Evolutionary conservation across 2,329 filamentous ascomycete genomes (phyloP).

Genomic region (Fusarium napiforme): DNA sequence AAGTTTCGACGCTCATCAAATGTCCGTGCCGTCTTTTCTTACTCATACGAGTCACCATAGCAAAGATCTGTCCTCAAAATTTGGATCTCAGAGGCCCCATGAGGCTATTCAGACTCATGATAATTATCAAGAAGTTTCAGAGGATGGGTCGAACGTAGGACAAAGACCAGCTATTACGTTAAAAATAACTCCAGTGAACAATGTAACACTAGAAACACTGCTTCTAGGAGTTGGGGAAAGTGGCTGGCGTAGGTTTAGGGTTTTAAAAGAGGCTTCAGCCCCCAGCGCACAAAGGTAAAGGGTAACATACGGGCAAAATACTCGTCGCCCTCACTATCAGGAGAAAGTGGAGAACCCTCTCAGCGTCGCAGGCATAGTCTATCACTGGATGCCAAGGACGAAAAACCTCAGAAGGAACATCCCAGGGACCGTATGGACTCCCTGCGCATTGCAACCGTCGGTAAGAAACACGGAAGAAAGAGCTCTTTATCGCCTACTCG

Average conservation of each 20-base stretch:
- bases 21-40: fast-evolving
- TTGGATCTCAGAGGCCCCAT: neutral
- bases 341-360: neutral
- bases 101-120: too few species aligned
- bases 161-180: neutral
- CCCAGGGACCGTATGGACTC: neutral
- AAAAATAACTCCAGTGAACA: too few species aligned
- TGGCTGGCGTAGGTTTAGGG: too few species aligned
- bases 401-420: neutral
- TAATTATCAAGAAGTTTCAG: neutral
- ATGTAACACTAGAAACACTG: neutral
- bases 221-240: neutral
- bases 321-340: too few species aligned
- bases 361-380: neutral
- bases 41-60: neutral
- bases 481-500: neutral
- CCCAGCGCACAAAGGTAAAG: too few species aligned
- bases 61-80: neutral
- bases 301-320: too few species aligned
- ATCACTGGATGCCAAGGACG: neutral
- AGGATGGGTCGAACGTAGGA: neutral
- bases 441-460: neutral
- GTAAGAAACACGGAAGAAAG: neutral
- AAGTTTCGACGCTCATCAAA: fast-evolving
- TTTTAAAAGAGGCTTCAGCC: too few species aligned